These are phyloP conservation scores for Coniochaeta sp. DNA, from an alignment of 2,329 filamentous ascomycete species.

Conservation along the genomic window DNA sequence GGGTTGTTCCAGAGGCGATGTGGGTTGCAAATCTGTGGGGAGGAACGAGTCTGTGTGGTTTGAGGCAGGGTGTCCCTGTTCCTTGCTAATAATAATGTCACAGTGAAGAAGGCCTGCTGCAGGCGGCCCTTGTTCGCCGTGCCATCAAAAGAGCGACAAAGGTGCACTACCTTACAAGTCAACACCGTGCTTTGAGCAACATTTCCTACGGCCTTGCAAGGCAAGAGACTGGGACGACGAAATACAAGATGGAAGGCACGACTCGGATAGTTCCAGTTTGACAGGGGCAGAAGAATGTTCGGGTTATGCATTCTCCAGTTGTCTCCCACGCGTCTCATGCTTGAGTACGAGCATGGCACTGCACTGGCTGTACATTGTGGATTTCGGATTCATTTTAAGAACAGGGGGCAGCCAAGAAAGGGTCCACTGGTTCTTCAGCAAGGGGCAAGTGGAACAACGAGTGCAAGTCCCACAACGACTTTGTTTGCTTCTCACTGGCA, in stretches of 20 bases:
- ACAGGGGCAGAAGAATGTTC: neutral
- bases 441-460: neutral
- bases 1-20: neutral
- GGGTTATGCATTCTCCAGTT: neutral
- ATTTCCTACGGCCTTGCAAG: too few relatives aligned
- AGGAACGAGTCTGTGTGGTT: neutral
- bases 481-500: neutral
- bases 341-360: neutral
- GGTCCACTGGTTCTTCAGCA: neutral
- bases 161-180: too few relatives aligned
- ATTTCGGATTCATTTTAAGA: neutral
- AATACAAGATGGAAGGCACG: too few relatives aligned
- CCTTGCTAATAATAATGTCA: neutral
- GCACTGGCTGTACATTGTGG: too few relatives aligned
- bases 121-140: too few relatives aligned
- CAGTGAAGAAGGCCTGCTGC: neutral
- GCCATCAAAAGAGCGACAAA: too few relatives aligned
- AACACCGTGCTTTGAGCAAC: too few relatives aligned
- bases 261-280: too few relatives aligned
- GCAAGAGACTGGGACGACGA: too few relatives aligned
- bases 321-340: neutral
- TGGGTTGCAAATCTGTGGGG: conserved; percentile 3
- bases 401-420: neutral
- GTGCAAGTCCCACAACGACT: too few relatives aligned
- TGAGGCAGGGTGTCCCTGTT: conserved; percentile 1